Evolutionary conservation across 2,329 filamentous ascomycete species (phyloP).

Genomic region (Aplosporella prunicola): DNA sequence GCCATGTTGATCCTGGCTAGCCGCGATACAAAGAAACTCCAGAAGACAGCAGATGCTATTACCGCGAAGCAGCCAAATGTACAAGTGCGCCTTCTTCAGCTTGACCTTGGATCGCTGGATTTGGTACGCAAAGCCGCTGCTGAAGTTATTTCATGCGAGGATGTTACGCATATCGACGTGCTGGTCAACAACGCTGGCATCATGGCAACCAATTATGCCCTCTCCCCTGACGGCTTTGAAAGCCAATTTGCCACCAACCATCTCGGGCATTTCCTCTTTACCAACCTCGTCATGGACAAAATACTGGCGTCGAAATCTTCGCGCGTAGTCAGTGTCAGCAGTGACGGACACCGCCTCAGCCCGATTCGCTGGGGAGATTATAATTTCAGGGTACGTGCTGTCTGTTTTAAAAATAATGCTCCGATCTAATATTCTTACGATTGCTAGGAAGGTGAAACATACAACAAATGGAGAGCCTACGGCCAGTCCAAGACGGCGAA

Average conservation of each 20-base stretch:
- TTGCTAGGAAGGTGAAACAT: constrained; percentile 13
- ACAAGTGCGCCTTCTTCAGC: constrained; percentile 19
- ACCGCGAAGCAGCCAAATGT: constrained; percentile 24
- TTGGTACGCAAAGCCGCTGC: constrained; percentile 28
- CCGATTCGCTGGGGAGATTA: constrained; percentile 14
- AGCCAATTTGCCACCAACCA: constrained; percentile 39
- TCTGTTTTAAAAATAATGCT: constrained; percentile 16
- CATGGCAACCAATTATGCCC: constrained; percentile 23
- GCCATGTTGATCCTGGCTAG: constrained; percentile 27
- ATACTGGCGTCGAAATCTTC: constrained; percentile 26
- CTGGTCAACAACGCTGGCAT: constrained; percentile 32
- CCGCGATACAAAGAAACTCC: constrained; percentile 34
- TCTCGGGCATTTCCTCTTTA: constrained; percentile 36
- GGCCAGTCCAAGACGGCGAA: constrained; percentile 20
- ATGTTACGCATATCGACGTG: constrained; percentile 33
- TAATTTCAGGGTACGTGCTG: constrained; percentile 12
- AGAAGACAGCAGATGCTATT: constrained; percentile 31
- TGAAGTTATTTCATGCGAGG: constrained; percentile 19
- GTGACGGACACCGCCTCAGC: constrained; percentile 13
- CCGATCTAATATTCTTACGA: constrained; percentile 22
- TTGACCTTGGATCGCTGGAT: constrained; percentile 30
- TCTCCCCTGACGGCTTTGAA: constrained; percentile 36
- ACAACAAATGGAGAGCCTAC: constrained; percentile 13
- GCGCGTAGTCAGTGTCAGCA: constrained; percentile 22
- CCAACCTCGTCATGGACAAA: constrained; percentile 32